Evolutionary conservation across 176 grass and related monocot genomes (phyloP), one percentile per base, ranked within the genome.

Genomic region (Eragrostis curvula): DNA sequence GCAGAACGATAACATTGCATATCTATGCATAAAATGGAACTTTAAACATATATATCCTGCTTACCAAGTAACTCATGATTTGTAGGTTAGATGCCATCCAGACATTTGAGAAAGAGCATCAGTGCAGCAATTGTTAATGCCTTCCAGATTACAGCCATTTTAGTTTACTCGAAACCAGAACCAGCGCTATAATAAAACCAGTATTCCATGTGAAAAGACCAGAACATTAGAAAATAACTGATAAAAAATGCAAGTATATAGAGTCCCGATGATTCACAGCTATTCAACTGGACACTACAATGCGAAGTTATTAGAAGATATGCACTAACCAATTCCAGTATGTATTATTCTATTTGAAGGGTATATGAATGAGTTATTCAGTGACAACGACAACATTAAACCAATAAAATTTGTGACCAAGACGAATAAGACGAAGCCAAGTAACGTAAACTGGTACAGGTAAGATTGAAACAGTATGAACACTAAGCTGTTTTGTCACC

Each of bases 141-240:
- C 18, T 70, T 88, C 17, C 16, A 68, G n/a, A 30, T 32, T 61
- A 14, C 21, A 66, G 15, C 27, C 20, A 44, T 44, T 62, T 49
- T 69, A 64, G 36, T 20, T 65, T n/a, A 72, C 55, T 78, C 55
- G 24, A 77, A 60, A 48, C 16, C 40, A 85, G 3, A 70, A 70
- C 6, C 51, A 24, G 30, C 71, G 50, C 10, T 63, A 63, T n/a
- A 18, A 79, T 27, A 52, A 63, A 79, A 43, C 8, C 15, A 66
- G 2, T 27, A 20, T 28, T 52, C 60, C 5, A 75, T 21, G 25
- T 13, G 16, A 41, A 83, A 9, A 43, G 5, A 25, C 13, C 63
- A 63, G 23, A 68, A 16, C n/a, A 13, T 3, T n/a, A 51, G 18
- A 46, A 39, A 44, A 60, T 14, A 77, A 47, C 20, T 39, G 32